Evolutionary conservation across 306 rosid genomes (phyloP).

Genomic region (Medicago arabica): DNA sequence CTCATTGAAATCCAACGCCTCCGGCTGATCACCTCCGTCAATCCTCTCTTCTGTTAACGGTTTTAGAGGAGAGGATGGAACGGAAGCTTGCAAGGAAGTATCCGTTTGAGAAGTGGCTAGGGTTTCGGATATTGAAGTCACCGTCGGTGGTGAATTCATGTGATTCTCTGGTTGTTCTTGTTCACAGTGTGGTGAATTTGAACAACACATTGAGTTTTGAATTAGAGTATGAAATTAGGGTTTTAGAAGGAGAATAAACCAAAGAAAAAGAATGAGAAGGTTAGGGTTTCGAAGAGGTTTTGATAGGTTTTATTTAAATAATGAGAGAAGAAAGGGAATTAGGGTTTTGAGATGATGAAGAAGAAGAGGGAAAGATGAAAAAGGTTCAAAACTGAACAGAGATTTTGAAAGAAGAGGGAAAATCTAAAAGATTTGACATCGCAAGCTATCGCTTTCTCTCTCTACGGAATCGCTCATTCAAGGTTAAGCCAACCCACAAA

Average conservation of each 20-base stretch:
- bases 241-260: background rate
- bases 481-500: too few species aligned
- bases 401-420: conserved; percentile 41
- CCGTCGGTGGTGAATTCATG: background rate
- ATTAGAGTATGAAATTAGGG: conserved; percentile 18
- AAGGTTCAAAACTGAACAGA: conserved; percentile 33
- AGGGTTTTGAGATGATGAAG: conserved; percentile 26
- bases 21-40: conserved; percentile 24
- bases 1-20: conserved; percentile 19
- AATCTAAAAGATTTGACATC: conserved; percentile 13
- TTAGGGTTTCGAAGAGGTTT: background rate
- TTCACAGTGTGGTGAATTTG: background rate
- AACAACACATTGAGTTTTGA: background rate
- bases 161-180: background rate
- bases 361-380: conserved; percentile 63
- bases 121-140: conserved; percentile 31
- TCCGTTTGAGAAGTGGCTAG: background rate
- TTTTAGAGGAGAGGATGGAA: too few species aligned
- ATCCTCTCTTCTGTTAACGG: too few species aligned
- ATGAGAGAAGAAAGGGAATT: background rate
- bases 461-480: too few species aligned
- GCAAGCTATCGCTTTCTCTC: too few species aligned
- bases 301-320: background rate
- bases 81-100: background rate
- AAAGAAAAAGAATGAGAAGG: background rate